Evolutionary conservation across 768 basidiomycete genomes (phyloP), one percentile per base, ranked within the genome.

Genomic region (Rhizopogon vesiculosus): DNA sequence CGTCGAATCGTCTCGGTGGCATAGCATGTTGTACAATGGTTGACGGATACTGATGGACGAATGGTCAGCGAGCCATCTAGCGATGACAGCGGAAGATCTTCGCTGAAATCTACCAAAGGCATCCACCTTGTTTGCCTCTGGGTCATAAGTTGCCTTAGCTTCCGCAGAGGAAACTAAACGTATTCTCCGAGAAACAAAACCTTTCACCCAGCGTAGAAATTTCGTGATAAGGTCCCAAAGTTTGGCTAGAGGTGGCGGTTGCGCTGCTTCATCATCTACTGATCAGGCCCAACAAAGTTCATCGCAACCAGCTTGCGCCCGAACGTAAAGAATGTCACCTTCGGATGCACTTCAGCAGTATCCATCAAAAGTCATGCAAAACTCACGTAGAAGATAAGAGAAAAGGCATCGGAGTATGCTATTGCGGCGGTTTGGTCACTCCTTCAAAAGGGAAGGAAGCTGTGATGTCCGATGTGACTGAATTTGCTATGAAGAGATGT

Each of bases 391-490:
- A 81, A 85, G 0, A 86, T 74, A 15, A 85, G 42, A 85, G 3
- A 73, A 56, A 86, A 79, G 4, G 74, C 79, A 85, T 76, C 25
- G 25, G 25, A 25, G 63, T 86, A 86, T 0, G 84, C 84, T 25
- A 86, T 77, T 0, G 83, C 75, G 2, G 86, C 70, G 48, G 76
- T 77, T 58, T 82, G 78, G 56, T 87, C 86, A 1, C 56, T 8
- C 76, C 76, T 19, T 73, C 74, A 68, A 87, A 89, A 0, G 85
- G 86, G 0, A 78, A 70, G 0, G 76, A 69, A 4, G 74, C 77
- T 3, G 82, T 83, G 31, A 87, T 76, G 51, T 82, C 81, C 69
- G 82, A 71, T 6, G 84, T 73, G 6, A 87, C 81, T 7, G 25
- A 25, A 25, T 25, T 25, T 4, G 25, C 25, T 25, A 25, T 25